A percentile compares a stretch with the other conserved stretches of the same genome.
These are phyloP conservation scores for Rhodotorula mucilaginosa DNA, from an alignment of 1,284 basidiomycete genomes.

Conservation along the genomic window DNA sequence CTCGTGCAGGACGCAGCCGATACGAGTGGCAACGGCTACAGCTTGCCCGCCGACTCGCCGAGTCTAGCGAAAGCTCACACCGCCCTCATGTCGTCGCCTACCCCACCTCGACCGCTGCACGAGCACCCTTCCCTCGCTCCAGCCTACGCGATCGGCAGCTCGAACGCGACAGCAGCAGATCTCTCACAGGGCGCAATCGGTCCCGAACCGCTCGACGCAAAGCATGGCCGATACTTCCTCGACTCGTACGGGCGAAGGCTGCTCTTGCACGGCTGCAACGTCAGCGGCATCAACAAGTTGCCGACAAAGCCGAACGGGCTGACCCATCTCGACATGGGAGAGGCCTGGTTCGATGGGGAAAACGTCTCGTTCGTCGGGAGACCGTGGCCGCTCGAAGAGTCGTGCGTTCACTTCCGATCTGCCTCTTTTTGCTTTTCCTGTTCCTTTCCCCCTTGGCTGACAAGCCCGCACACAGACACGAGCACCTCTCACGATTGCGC, in stretches of 20 bases:
- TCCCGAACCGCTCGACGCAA: constrained; percentile 6
- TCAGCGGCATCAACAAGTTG: constrained; percentile 50
- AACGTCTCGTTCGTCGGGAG: constrained; percentile 49
- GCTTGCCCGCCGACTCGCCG: no score
- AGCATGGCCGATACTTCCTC: constrained; percentile 42
- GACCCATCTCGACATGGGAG: constrained; percentile 33
- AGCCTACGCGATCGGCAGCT: not conserved
- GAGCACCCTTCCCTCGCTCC: not conserved
- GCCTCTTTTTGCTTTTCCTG: no score
- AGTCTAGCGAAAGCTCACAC: not conserved
- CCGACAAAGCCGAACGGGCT: constrained; percentile 41
- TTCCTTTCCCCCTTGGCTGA: not conserved
- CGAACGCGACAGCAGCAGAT: not conserved
- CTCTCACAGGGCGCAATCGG: constrained; percentile 14
- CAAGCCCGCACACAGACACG: constrained; percentile 16
- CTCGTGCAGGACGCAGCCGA: no score
- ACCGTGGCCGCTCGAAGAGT: constrained; percentile 49
- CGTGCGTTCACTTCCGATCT: constrained; percentile 19
- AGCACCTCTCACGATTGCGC: constrained; percentile 41
- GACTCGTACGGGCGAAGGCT: constrained; percentile 47
- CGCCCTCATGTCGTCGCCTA: not conserved
- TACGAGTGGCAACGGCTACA: no score
- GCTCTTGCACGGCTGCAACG: constrained; percentile 49
- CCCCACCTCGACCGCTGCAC: not conserved
- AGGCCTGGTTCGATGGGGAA: constrained; percentile 46